Conservation (phyloP, 1,284 basidiomycete species). For the Ganoderma lingzhi region DNA sequence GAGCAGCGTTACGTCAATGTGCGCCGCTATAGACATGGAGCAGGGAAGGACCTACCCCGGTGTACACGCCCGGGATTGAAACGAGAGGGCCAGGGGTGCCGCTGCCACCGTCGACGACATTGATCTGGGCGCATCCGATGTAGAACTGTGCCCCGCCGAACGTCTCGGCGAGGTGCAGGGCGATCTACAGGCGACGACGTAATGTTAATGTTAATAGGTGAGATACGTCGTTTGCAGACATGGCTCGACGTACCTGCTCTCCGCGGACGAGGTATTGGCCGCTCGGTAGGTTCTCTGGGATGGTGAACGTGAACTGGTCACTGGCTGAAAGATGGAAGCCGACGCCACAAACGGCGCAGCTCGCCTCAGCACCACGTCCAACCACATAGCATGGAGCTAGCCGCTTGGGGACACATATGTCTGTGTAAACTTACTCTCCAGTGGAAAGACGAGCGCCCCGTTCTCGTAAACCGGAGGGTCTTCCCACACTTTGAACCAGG, state of each 20-base stretch:
- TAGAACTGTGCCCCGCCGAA: constrained; percentile 48
- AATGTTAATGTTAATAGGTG: neutral
- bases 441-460: constrained; percentile 47
- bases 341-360: neutral
- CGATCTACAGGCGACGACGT: constrained; percentile 42
- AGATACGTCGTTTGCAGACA: neutral
- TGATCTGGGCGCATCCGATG: constrained; percentile 48
- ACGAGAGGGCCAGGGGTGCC: constrained; percentile 51
- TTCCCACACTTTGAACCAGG: constrained; percentile 60
- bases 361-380: neutral
- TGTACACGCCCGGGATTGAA: constrained; percentile 52
- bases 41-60: constrained; percentile 34
- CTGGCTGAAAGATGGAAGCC: constrained; percentile 36
- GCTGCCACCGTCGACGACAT: constrained; percentile 48
- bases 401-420: neutral
- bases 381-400: neutral
- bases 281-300: constrained; percentile 39
- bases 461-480: constrained; percentile 45
- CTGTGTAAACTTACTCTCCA: constrained; percentile 41
- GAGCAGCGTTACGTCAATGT: neutral
- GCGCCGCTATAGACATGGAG: neutral
- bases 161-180: constrained; percentile 45
- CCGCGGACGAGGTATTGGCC: constrained; percentile 42
- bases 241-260: constrained; percentile 35
- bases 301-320: constrained; percentile 51